Evolutionary conservation across 139 green algal species (phyloP).

Genomic region (Dunaliella sp.): DNA sequence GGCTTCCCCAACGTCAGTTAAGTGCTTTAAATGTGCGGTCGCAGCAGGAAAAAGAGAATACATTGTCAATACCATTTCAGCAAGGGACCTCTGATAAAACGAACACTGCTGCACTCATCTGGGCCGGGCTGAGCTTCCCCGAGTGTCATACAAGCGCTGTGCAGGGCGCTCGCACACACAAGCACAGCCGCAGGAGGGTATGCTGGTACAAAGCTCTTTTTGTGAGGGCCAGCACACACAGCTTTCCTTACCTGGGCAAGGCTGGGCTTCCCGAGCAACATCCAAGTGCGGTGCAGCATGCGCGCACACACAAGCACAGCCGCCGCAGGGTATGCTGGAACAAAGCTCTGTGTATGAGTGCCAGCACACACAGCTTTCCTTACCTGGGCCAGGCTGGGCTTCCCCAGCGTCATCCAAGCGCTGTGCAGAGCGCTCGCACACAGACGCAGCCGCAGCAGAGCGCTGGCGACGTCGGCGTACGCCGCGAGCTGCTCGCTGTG

Average conservation of each 20-base stretch:
- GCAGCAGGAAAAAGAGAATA: too few relatives aligned
- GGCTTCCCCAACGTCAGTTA: too few relatives aligned
- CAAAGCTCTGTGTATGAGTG: too few relatives aligned
- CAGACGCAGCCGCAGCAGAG: constrained; percentile 9
- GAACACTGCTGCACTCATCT: too few relatives aligned
- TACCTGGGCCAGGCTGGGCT: background rate
- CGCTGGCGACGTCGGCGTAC: background rate
- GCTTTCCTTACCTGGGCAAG: background rate
- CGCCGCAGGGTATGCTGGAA: too few relatives aligned
- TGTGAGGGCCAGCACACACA: too few relatives aligned
- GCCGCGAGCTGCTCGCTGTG: background rate
- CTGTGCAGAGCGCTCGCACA: background rate
- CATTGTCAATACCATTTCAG: too few relatives aligned
- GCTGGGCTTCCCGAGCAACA: constrained; percentile 3
- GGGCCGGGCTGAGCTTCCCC: background rate
- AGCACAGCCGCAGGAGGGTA: constrained; percentile 5
- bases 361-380: too few relatives aligned
- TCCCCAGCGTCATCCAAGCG: constrained; percentile 8
- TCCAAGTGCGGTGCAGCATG: background rate
- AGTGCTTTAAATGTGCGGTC: too few relatives aligned
- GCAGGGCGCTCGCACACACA: background rate
- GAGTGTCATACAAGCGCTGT: constrained; percentile 2
- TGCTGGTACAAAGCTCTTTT: too few relatives aligned
- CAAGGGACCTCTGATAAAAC: too few relatives aligned
- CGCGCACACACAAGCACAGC: constrained; percentile 3